Evolutionary conservation across 768 basidiomycete genomes (phyloP), one percentile per base, ranked within the genome.

Genomic region (Leccinum fibrillosum): DNA sequence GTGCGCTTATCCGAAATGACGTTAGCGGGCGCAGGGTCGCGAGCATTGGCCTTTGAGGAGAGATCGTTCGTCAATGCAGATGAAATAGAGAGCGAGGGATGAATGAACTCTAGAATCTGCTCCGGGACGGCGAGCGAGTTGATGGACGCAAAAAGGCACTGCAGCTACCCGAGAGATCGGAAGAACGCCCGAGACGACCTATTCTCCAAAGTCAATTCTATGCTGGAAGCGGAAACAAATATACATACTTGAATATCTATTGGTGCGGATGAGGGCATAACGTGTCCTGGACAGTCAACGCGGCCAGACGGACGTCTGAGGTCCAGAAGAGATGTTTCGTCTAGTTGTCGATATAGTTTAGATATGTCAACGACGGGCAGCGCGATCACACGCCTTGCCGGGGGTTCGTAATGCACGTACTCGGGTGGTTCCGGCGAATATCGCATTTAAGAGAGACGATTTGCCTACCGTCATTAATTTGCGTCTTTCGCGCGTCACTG

Each of bases 261-360:
- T 8, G 86, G 90, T 4, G 88, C 82, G 64, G 81, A 80, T 60
- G 86, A 89, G 9, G 96, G 96, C 79, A 96, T 86, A 2, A 98
- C 93, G 17, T 98, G 82, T 10, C 96, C 96, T 0, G 95, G 96
- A 66, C 95, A 98, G 72, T 98, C 96, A 37, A 94, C 23, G 23
- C 23, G 23, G 23, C 92, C 9, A 98, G 80, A 48, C 93, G 89
- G 60, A 98, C 82, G 59, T 92, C 86, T 1, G 81, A 74, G 26
- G 91, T 93, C 87, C 88, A 92, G 72, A 89, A 96, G 68, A 94
- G 93, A 69, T 97, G 94, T 74, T 96, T 97, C 3, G 94, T 97
- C 92, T 90, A 61, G 49, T 52, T 4, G 13, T 45, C 53, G 6
- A 35, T 6, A 17, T 17, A 17, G 15, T 23, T 17, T 17, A 6